Conservation (phyloP, 164 flowering plant genomes). For the Nelumbo lutea region DNA sequence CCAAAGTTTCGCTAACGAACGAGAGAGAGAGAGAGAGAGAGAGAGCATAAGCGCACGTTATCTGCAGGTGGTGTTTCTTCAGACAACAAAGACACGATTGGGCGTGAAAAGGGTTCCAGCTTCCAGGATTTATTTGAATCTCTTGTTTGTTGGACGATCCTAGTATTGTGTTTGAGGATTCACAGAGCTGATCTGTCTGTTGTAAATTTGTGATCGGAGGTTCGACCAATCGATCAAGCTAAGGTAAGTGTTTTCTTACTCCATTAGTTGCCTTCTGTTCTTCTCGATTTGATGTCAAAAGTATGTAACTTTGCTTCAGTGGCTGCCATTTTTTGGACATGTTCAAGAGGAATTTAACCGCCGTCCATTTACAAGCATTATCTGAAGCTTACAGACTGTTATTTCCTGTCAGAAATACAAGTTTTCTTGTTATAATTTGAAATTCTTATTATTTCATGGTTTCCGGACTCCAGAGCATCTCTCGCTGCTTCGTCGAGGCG, state of each 20-base stretch:
- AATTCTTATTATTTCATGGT: background rate
- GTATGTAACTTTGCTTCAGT: background rate
- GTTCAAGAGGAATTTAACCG: background rate
- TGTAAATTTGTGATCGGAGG: background rate
- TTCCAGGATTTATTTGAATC: background rate
- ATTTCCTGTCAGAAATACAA: too few species aligned
- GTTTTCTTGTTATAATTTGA: too few species aligned
- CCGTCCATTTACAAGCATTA: too few species aligned
- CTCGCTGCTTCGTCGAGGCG: too few species aligned
- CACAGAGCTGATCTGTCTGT: background rate
- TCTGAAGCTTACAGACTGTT: background rate
- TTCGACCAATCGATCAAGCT: too few species aligned
- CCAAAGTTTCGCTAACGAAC: background rate
- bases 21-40: background rate
- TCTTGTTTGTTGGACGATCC: background rate
- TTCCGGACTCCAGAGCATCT: background rate
- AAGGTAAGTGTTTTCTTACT: constrained; percentile 3
- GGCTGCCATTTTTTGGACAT: background rate
- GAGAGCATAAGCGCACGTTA: constrained; percentile 3
- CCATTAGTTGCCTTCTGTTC: background rate
- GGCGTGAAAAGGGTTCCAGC: background rate
- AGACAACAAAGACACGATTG: constrained; percentile 6
- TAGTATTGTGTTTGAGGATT: background rate
- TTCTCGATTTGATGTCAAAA: background rate
- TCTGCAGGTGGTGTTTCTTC: constrained; percentile 8